A percentile compares a stretch with the other conserved stretches of the same genome.
Evolutionary conservation across 2,329 filamentous ascomycete genomes (phyloP).

Genomic region (Fusarium hainanense): DNA sequence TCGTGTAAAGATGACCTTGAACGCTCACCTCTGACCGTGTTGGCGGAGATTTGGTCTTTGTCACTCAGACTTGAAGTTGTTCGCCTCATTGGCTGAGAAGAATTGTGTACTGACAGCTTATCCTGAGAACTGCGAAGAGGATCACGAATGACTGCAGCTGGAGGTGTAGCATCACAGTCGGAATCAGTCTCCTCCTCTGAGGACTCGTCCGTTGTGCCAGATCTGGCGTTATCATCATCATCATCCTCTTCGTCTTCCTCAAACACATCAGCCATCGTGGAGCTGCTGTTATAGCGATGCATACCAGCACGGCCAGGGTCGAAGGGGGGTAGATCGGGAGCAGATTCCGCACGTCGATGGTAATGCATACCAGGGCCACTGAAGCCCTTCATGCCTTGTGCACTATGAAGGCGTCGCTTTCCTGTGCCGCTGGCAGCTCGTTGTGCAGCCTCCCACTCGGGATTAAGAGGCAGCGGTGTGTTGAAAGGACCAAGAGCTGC

Average conservation of each 20-base stretch:
- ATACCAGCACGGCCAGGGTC: conserved; percentile 69
- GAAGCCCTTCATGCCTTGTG: conserved; percentile 76
- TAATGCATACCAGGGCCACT: conserved; percentile 77
- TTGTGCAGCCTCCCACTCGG: conserved; percentile 75
- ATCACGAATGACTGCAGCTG: conserved; percentile 42
- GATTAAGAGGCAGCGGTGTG: conserved; percentile 73
- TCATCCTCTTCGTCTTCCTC: conserved; percentile 82
- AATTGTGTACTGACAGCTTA: conserved; percentile 38
- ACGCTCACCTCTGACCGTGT: conserved; percentile 58
- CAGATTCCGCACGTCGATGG: conserved; percentile 82
- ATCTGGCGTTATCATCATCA: conserved; percentile 60
- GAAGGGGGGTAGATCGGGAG: conserved; percentile 81
- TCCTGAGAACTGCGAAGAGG: conserved; percentile 41
- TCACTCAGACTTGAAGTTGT: conserved; percentile 61
- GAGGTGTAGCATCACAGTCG: conserved; percentile 53
- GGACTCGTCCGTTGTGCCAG: conserved; percentile 48
- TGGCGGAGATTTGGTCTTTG: conserved; percentile 44
- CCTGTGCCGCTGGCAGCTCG: conserved; percentile 62
- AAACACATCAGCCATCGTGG: conserved; percentile 87
- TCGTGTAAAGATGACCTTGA: conserved; percentile 64
- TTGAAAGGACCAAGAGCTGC: conserved; percentile 93
- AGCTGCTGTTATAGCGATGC: conserved; percentile 72
- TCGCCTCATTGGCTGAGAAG: conserved; percentile 51
- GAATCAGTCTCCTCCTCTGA: conserved; percentile 63
- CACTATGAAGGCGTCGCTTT: conserved; percentile 80